phyloP scores from a whole-genome alignment of 192 early-diverging fungal genomes.

The Phycomyces blakesleeanus region DNA sequence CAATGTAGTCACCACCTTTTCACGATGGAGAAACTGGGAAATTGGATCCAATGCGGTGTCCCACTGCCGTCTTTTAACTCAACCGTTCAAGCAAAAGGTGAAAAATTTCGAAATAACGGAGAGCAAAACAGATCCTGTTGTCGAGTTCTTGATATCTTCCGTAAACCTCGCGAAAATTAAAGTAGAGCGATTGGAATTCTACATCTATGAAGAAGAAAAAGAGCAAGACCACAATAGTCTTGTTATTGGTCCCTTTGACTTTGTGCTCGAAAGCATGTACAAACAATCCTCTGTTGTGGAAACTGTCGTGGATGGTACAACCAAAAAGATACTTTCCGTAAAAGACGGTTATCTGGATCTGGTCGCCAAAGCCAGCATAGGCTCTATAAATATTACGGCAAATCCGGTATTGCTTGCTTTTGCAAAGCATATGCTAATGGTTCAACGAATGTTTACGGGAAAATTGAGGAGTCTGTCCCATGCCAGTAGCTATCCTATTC shows the following conservation, averaged over 20 bases:
- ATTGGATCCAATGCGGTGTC: slow-evolving; percentile 41
- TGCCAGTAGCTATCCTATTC: slow-evolving; percentile 8
- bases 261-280: slow-evolving; percentile 41
- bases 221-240: slow-evolving; percentile 46
- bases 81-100: slow-evolving; percentile 42
- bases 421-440: slow-evolving; percentile 49
- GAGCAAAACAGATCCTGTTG: slow-evolving; percentile 17
- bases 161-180: slow-evolving; percentile 36
- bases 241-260: slow-evolving; percentile 26
- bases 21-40: slow-evolving; percentile 64
- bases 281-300: slow-evolving; percentile 12
- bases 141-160: slow-evolving; percentile 33
- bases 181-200: slow-evolving; percentile 39
- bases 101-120: slow-evolving; percentile 1
- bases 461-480: slow-evolving; percentile 33
- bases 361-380: slow-evolving; percentile 37
- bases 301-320: not conserved
- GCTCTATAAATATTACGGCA: slow-evolving; percentile 31
- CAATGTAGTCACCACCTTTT: slow-evolving; percentile 41
- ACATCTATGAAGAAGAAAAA: slow-evolving; percentile 44
- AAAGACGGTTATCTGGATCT: slow-evolving; percentile 44
- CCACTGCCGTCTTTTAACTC: slow-evolving; percentile 41
- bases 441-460: slow-evolving; percentile 50
- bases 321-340: not conserved
- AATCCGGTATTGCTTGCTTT: slow-evolving; percentile 55